Evolutionary conservation across 2,329 filamentous ascomycete species (phyloP).

Genomic region (Colletotrichum tamarilloi): DNA sequence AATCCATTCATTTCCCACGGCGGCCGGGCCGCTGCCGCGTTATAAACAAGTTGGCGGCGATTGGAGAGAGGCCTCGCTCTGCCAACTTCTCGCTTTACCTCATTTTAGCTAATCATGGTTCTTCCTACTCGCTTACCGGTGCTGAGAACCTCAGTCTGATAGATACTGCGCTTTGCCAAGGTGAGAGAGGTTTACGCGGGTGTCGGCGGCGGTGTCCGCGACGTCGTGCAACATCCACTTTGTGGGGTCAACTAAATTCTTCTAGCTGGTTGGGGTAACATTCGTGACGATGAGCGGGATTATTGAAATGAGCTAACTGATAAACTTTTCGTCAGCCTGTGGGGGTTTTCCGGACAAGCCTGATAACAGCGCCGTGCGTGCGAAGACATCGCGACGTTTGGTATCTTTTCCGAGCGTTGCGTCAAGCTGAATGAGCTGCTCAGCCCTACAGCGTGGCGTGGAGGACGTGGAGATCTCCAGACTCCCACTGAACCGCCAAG

Average conservation of each 20-base stretch:
- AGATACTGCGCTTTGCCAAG: slow-evolving; percentile 17
- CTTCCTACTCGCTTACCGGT: slow-evolving; percentile 26
- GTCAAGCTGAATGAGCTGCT: slow-evolving; percentile 13
- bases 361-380: background rate
- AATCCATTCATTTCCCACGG: background rate
- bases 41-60: slow-evolving; percentile 14
- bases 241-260: slow-evolving; percentile 29
- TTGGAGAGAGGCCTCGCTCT: background rate
- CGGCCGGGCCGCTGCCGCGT: slow-evolving; percentile 17
- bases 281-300: slow-evolving; percentile 26
- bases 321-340: slow-evolving; percentile 12
- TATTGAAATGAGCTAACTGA: slow-evolving; percentile 23
- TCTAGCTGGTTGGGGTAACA: slow-evolving; percentile 10
- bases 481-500: slow-evolving; percentile 10
- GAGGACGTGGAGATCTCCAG: background rate
- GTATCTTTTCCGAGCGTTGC: background rate
- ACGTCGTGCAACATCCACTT: slow-evolving; percentile 34
- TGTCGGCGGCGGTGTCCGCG: slow-evolving; percentile 21
- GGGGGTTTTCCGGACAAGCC: background rate
- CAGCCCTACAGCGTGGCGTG: slow-evolving; percentile 13
- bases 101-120: slow-evolving; percentile 12
- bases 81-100: background rate
- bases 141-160: slow-evolving; percentile 2
- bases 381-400: background rate
- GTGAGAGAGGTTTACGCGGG: background rate